A percentile compares a stretch with the other conserved stretches of the same genome.
phyloP scores from a whole-genome alignment of 225 moss, liverwort and hornwort species.

The Bryoerythrophyllum caledonicum region DNA sequence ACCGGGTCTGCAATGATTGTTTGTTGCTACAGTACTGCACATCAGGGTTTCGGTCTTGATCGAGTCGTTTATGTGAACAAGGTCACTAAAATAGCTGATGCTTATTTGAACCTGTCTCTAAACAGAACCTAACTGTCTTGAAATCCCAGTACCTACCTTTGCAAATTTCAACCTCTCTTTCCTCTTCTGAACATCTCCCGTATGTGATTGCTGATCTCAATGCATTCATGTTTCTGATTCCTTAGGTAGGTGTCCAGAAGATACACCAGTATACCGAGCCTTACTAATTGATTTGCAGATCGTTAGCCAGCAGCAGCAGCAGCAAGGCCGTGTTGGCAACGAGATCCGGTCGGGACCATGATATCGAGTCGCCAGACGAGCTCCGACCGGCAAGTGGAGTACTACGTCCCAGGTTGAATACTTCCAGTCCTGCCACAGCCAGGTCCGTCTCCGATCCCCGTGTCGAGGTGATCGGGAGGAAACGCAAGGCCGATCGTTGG shows the following conservation, averaged over 20 bases:
- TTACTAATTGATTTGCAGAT: not conserved
- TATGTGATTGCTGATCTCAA: not conserved
- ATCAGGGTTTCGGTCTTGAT: too few relatives aligned
- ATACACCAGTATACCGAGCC: not conserved
- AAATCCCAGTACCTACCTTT: too few relatives aligned
- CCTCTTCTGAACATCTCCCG: too few relatives aligned
- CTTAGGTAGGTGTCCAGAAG: not conserved
- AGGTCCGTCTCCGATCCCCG: too few relatives aligned
- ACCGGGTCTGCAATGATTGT: not conserved
- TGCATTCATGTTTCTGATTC: not conserved
- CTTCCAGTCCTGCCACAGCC: not conserved
- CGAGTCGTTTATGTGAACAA: too few relatives aligned
- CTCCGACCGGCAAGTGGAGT: not conserved
- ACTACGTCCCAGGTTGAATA: not conserved
- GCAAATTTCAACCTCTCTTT: too few relatives aligned
- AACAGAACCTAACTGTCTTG: too few relatives aligned
- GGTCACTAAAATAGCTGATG: too few relatives aligned
- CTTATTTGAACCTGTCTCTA: too few relatives aligned
- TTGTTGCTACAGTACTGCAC: too few relatives aligned
- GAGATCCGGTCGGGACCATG: fast-evolving
- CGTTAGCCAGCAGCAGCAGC: slow-evolving; percentile 14
- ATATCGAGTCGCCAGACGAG: not conserved
- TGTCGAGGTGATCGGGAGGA: not conserved
- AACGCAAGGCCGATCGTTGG: slow-evolving; percentile 18
- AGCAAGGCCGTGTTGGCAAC: not conserved